phyloP scores from a whole-genome alignment of 1,139 yeast genomes.

The Geotrichum reessii region DNA sequence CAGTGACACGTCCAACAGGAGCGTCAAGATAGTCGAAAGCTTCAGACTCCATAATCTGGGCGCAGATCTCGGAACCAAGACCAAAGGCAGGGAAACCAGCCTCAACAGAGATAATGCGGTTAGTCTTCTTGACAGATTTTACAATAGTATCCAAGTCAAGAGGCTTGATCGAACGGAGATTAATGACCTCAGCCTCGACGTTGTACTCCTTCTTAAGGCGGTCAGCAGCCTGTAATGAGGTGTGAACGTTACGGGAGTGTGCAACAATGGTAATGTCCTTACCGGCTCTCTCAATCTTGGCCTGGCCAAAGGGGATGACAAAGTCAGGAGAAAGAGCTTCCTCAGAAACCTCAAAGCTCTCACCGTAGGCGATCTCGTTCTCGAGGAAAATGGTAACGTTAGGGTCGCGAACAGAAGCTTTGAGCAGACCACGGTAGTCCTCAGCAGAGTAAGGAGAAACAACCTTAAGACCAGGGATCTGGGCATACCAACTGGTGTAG shows the following conservation, averaged over 20 bases:
- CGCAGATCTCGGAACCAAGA: conserved; percentile 96
- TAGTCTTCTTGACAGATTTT: conserved; percentile 90
- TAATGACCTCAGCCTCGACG: conserved; percentile 87
- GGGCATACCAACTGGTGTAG: conserved; percentile 95
- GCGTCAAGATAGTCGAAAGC: conserved; percentile 98
- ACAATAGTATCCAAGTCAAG: conserved; percentile 83
- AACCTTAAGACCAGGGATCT: conserved; percentile 96
- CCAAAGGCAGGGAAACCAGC: conserved; percentile 98
- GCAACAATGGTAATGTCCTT: conserved; percentile 83
- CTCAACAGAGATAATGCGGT: conserved; percentile 93
- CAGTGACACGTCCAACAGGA: conserved; percentile 97
- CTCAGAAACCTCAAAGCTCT: conserved; percentile 81
- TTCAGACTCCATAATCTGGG: conserved; percentile 97
- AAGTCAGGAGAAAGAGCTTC: conserved; percentile 86
- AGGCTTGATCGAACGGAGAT: conserved; percentile 96
- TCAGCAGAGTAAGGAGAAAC: conserved; percentile 92
- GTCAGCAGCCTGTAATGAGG: conserved; percentile 87
- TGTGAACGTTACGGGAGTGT: conserved; percentile 85
- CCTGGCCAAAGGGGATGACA: conserved; percentile 88
- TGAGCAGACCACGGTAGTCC: conserved; percentile 92
- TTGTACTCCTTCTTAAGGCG: conserved; percentile 75
- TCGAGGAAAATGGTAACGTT: conserved; percentile 95
- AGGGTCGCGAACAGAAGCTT: conserved; percentile 97
- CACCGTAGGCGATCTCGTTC: conserved; percentile 93
- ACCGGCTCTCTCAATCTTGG: conserved; percentile 92